These are phyloP conservation scores for Spergularia azorica DNA, from an alignment of 179 eudicot genomes.

Conservation along the genomic window DNA sequence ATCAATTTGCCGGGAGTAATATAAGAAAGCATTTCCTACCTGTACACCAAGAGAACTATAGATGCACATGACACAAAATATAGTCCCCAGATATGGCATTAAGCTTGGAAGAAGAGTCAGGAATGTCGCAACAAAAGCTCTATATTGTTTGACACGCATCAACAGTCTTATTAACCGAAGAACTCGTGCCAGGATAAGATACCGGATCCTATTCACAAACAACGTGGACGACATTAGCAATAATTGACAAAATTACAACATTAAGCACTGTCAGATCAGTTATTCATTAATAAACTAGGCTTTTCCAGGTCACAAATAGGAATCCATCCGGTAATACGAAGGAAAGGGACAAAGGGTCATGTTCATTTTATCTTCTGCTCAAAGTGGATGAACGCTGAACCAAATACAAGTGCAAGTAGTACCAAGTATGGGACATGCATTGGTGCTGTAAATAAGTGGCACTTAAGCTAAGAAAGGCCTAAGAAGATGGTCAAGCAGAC, in stretches of 20 bases:
- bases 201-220: constrained; percentile 77
- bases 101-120: constrained; percentile 87
- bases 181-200: constrained; percentile 96
- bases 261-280: background rate
- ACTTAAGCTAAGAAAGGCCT: background rate
- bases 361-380: too few relatives aligned
- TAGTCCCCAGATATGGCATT: constrained; percentile 94
- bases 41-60: constrained; percentile 94
- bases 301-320: background rate
- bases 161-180: constrained; percentile 78
- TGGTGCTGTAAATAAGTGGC: background rate
- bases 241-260: background rate
- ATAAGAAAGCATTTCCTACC: constrained; percentile 42
- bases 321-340: background rate
- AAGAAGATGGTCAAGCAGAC: background rate
- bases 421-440: background rate
- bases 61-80: constrained; percentile 87
- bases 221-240: constrained; percentile 17
- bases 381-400: background rate
- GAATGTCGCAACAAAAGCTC: constrained; percentile 94
- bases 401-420: background rate
- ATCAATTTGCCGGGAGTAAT: too few relatives aligned
- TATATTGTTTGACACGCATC: constrained; percentile 79
- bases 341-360: too few relatives aligned
- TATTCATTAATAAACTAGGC: background rate